phyloP scores from a whole-genome alignment of 2,329 filamentous ascomycete genomes.

The Pseudonectria buxi region DNA sequence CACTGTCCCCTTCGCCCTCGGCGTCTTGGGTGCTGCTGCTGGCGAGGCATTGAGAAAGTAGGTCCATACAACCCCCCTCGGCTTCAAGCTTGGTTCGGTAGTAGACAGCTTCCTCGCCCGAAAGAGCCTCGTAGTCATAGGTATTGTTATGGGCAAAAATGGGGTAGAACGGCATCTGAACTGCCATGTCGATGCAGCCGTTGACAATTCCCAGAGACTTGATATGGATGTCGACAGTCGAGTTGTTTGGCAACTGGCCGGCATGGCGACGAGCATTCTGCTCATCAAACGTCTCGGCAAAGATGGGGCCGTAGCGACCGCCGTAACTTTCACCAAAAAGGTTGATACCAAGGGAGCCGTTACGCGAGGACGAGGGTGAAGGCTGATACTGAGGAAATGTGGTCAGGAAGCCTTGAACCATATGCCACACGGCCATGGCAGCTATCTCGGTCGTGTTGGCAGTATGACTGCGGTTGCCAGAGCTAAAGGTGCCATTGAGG shows the following conservation, averaged over 20 bases:
- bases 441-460: conserved; percentile 51
- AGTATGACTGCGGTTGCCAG: conserved; percentile 39
- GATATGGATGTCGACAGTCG: conserved; percentile 53
- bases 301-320: conserved; percentile 62
- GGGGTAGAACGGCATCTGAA: conserved; percentile 53
- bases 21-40: conserved; percentile 34
- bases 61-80: conserved; percentile 44
- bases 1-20: conserved; percentile 32
- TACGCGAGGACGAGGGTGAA: conserved; percentile 23
- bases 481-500: conserved; percentile 60
- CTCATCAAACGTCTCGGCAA: conserved; percentile 50
- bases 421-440: conserved; percentile 57
- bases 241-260: conserved; percentile 40
- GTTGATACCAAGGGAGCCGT: conserved; percentile 49
- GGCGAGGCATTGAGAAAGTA: conserved; percentile 45
- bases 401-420: conserved; percentile 54
- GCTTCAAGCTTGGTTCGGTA: conserved; percentile 28
- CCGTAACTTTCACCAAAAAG: conserved; percentile 65
- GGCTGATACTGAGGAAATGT: conserved; percentile 54
- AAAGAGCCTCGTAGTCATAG: conserved; percentile 55
- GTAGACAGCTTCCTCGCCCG: conserved; percentile 43
- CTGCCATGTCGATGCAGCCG: conserved; percentile 59
- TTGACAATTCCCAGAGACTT: conserved; percentile 63
- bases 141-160: conserved; percentile 57
- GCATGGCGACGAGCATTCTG: conserved; percentile 54